Evolutionary conservation across 2,329 filamentous ascomycete species (phyloP).

Genomic region (Tolypocladium ovalisporum): DNA sequence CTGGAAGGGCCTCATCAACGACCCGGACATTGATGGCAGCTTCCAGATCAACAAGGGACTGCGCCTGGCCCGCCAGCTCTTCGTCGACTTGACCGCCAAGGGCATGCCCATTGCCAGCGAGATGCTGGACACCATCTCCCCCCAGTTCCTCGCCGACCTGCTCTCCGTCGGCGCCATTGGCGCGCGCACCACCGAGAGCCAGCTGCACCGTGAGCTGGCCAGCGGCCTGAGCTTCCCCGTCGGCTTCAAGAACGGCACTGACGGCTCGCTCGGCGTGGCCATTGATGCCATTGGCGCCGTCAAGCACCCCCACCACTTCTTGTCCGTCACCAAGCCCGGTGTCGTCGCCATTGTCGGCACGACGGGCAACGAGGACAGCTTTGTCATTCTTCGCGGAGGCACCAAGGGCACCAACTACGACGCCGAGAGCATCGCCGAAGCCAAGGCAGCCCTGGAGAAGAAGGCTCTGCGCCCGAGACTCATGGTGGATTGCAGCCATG

Average conservation of each 20-base stretch:
- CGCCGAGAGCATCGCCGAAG: slow-evolving; percentile 68
- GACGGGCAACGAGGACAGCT: slow-evolving; percentile 91
- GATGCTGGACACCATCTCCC: slow-evolving; percentile 97
- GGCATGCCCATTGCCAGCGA: slow-evolving; percentile 96
- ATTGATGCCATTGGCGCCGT: slow-evolving; percentile 94
- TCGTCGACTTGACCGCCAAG: slow-evolving; percentile 79
- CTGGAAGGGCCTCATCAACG: slow-evolving; percentile 98
- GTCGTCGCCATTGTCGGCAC: slow-evolving; percentile 93
- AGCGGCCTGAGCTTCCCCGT: slow-evolving; percentile 94
- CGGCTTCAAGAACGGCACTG: slow-evolving; percentile 98
- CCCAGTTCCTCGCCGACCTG: slow-evolving; percentile 89
- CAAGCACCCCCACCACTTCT: slow-evolving; percentile 86
- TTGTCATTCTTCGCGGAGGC: slow-evolving; percentile 87
- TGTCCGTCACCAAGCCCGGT: slow-evolving; percentile 94
- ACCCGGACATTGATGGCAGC: slow-evolving; percentile 95
- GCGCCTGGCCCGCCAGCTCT: slow-evolving; percentile 75
- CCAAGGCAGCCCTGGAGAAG: slow-evolving; percentile 67
- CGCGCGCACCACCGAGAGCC: slow-evolving; percentile 91
- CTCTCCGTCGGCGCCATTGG: slow-evolving; percentile 88
- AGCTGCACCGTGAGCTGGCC: slow-evolving; percentile 89
- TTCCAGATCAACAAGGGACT: slow-evolving; percentile 99
- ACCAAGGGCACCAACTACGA: slow-evolving; percentile 94
- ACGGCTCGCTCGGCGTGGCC: slow-evolving; percentile 78
- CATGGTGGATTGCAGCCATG: slow-evolving; percentile 98
- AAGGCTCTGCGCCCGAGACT: slow-evolving; percentile 65